Base-by-base conservation (phyloP, 2,329 filamentous ascomycete species). In the Aureobasidium sp. region DNA sequence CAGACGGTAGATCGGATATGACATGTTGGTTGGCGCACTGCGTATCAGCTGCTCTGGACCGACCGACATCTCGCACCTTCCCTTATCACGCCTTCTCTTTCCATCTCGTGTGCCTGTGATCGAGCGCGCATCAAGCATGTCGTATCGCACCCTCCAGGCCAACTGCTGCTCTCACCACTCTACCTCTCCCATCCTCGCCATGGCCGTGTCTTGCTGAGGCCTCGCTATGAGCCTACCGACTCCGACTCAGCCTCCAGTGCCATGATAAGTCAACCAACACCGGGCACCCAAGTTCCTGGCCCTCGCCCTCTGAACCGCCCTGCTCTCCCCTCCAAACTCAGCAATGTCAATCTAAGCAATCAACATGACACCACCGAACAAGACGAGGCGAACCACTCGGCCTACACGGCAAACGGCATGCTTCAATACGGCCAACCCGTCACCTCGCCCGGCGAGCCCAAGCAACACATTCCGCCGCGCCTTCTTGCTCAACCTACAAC, bases 241-340 rank as follows among this genome's bases (percentile, higher is more conserved):
- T 25, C 30, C 44, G 44, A n/a, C n/a, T n/a, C n/a, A n/a, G n/a
- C n/a, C 44, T 35, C 24, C 44, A 27, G 45, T 49, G 57, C 56
- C 53, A 59, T 59, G 57, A 56, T 57, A 55, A 44, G 51, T 48
- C 50, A 52, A 57, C 30, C 55, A 40, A n/a, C 45, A 7, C 17
- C 51, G 32, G 56, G 54, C 54, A 59, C 48, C 30, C 49, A 53
- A 45, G 54, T 53, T 38, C 48, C 57, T 56, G 49, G 53, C 27
- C 41, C 48, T 37, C 51, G 38, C 42, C 55, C 41, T 35, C 37
- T 30, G 12, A 49, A 48, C 35, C 58, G 62, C 39, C 58, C 61
- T 22, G 57, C 55, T n/a, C 55, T 61, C 7, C 63, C 65, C 17
- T 66, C 65, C 38, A 61, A 61, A 29, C 61, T 67, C 41, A 64